phyloP scores from a whole-genome alignment of 495 filamentous ascomycete species.

The Aspergillus wentii region DNA sequence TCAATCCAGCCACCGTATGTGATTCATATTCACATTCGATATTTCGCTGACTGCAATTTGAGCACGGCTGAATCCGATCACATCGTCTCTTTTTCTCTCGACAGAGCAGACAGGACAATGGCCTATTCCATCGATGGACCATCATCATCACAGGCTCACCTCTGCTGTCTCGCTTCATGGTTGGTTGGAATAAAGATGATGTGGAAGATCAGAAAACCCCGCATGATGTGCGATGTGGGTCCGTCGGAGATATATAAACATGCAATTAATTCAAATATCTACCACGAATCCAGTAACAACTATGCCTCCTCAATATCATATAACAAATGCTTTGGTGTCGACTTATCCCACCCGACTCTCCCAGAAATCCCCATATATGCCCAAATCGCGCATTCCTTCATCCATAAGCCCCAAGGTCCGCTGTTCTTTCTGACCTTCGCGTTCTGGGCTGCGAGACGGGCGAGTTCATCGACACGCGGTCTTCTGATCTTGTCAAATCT shows the following conservation, averaged over 20 bases:
- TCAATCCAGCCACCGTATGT: too few species aligned
- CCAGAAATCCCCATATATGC: conserved; percentile 7
- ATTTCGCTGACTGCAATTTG: conserved; percentile 19
- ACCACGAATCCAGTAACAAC: too few species aligned
- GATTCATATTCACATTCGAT: conserved; percentile 17
- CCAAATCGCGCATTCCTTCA: conserved; percentile 19
- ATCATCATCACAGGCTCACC: conserved; percentile 9
- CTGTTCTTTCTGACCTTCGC: conserved; percentile 13
- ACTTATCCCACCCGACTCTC: conserved; percentile 13
- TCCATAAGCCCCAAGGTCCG: conserved; percentile 19
- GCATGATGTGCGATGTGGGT: too few species aligned
- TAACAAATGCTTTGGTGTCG: too few species aligned
- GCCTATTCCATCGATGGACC: conserved; percentile 13
- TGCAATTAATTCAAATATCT: too few species aligned
- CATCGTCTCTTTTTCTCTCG: conserved; percentile 24
- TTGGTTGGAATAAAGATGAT: too few species aligned
- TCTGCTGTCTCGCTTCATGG: conserved; percentile 17
- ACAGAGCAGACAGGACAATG: conserved; percentile 18
- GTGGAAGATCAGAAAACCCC: too few species aligned
- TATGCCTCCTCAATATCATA: too few species aligned
- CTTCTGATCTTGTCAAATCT: conserved; percentile 23
- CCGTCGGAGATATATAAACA: too few species aligned
- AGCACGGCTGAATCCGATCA: conserved; percentile 23
- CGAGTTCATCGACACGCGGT: conserved; percentile 24
- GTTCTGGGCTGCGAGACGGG: conserved; percentile 15